A percentile compares a stretch with the other conserved stretches of the same genome.
These are phyloP conservation scores for Termitomyces sp. DNA, from an alignment of 768 basidiomycete genomes.

Conservation along the genomic window DNA sequence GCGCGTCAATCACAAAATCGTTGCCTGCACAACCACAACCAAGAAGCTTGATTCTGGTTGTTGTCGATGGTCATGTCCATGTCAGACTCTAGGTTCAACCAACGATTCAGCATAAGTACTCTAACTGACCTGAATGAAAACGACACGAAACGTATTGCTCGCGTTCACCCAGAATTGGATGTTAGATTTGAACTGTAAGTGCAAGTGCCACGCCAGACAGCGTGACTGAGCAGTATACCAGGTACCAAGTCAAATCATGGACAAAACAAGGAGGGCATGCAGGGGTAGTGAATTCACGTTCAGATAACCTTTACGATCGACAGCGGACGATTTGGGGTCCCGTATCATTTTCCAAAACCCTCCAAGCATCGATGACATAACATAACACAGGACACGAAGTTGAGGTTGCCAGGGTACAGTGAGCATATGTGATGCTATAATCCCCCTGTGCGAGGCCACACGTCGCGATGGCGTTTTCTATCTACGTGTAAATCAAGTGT, in stretches of 20 bases:
- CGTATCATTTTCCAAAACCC: conserved; percentile 52
- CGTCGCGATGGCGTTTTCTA: conserved; percentile 42
- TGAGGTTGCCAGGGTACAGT: neutral
- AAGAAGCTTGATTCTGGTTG: conserved; percentile 54
- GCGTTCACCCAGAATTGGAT: conserved; percentile 53
- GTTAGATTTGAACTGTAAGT: conserved; percentile 53
- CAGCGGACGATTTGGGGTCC: conserved; percentile 38
- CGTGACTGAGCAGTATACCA: too few relatives aligned
- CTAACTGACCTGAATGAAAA: conserved; percentile 57
- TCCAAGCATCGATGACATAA: neutral
- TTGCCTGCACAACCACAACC: conserved; percentile 60
- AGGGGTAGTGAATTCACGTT: too few relatives aligned
- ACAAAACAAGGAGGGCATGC: too few relatives aligned
- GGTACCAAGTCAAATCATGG: too few relatives aligned
- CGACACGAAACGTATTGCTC: conserved; percentile 54
- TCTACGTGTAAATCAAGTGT: too few relatives aligned
- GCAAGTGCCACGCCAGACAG: too few relatives aligned
- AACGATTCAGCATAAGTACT: too few relatives aligned
- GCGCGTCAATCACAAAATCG: conserved; percentile 53
- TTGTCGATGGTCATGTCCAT: too few relatives aligned
- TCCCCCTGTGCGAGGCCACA: conserved; percentile 46
- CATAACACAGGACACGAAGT: too few relatives aligned
- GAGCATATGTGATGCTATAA: conserved; percentile 45
- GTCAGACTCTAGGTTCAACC: too few relatives aligned
- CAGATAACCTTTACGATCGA: conserved; percentile 42